Conservation (phyloP, 1,284 basidiomycete genomes). For the Prillingera fragicola region DNA sequence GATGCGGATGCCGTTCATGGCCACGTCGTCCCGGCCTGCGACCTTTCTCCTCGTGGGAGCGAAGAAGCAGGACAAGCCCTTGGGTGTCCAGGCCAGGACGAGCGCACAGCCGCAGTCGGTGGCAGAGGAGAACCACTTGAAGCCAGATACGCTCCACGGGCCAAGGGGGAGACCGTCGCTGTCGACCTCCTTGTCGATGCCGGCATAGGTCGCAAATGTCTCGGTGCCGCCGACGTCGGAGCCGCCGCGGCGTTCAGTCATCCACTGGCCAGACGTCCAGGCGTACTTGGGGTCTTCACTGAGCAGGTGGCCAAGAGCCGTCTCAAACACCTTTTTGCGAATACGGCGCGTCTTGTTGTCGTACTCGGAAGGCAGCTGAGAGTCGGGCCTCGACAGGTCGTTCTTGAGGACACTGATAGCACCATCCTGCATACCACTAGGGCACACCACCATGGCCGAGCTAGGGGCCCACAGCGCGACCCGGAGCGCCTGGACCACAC, state of each 20-base stretch:
- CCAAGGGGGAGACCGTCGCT: constrained; percentile 14
- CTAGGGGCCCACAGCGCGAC: constrained; percentile 9
- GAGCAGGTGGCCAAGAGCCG: constrained; percentile 12
- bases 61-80: constrained; percentile 62
- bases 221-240: constrained; percentile 72
- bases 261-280: constrained; percentile 76
- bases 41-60: constrained; percentile 52
- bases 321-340: constrained; percentile 12
- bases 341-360: background rate
- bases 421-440: constrained; percentile 16
- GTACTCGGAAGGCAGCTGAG: background rate
- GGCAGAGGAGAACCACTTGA: constrained; percentile 80
- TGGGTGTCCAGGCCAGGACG: constrained; percentile 14
- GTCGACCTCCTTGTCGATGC: constrained; percentile 6
- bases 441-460: constrained; percentile 6
- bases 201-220: constrained; percentile 58
- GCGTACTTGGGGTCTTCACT: constrained; percentile 54
- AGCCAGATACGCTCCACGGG: constrained; percentile 54
- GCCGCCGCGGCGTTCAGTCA: constrained; percentile 74
- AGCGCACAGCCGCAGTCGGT: constrained; percentile 52
- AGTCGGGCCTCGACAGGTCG: background rate
- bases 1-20: constrained; percentile 63
- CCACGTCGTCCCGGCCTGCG: constrained; percentile 15
- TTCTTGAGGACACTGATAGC: constrained; percentile 6
- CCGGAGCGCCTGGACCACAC: constrained; percentile 8